phyloP scores from a whole-genome alignment of 2,329 filamentous ascomycete genomes.

The Neofusicoccum laricinum region DNA sequence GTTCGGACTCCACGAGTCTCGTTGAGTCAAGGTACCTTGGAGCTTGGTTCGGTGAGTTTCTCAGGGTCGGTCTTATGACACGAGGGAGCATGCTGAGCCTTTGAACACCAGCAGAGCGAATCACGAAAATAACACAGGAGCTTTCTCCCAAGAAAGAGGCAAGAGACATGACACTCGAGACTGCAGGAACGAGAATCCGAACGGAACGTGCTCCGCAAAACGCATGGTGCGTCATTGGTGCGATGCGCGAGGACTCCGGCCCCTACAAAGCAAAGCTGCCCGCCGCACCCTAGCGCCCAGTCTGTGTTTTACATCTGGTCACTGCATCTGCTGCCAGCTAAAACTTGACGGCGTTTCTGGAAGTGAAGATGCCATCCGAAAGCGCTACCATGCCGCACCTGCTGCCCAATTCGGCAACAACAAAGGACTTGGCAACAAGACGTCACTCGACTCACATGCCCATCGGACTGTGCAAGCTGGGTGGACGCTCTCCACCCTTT shows the following conservation, averaged over 20 bases:
- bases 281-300: neutral
- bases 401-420: neutral
- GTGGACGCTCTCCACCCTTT: neutral
- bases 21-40: too few species aligned
- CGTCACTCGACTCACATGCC: neutral
- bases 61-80: too few species aligned
- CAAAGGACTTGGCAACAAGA: slow-evolving; percentile 13
- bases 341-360: neutral
- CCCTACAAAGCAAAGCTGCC: neutral
- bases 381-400: neutral
- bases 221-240: too few species aligned
- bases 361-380: neutral
- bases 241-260: neutral
- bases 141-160: too few species aligned
- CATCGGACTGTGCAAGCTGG: neutral
- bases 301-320: neutral
- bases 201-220: too few species aligned
- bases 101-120: too few species aligned
- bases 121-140: too few species aligned
- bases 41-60: too few species aligned
- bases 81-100: too few species aligned
- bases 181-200: too few species aligned
- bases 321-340: neutral
- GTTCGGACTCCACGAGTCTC: too few species aligned
- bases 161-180: too few species aligned